Base-by-base conservation (phyloP, 768 basidiomycete genomes). In the Suillus paluster region DNA sequence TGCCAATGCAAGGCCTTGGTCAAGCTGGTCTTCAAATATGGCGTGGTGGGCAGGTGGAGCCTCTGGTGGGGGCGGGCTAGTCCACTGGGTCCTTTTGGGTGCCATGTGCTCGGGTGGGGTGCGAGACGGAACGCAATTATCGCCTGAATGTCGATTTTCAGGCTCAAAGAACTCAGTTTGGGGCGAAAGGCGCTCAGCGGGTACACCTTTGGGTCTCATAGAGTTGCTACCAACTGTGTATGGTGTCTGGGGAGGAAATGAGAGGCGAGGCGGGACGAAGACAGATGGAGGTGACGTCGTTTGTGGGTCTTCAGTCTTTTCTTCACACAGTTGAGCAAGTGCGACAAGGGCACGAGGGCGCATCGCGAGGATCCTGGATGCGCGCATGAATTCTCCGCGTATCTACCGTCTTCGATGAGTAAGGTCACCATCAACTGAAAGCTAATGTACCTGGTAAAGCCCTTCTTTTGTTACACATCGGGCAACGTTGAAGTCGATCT, bases 381-480 rank as follows among this genome's bases (percentile, higher is more conserved):
- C 97, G 39, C 97, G 90, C 94, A 97, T 97, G 74, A 99, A 97
- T 78, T 99, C 97, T 10, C 97, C 96, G 15, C 97, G 95, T 70
- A 99, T 95, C 96, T 98, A 67, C 9, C 49, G 10, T 19, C 11
- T 10, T 4, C 9, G 19, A n/a, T 58, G 21, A 58, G 36, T n/a
- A 68, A n/a, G 8, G 10, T 55, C 34, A 54, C 34, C 58, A 42
- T 17, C 23, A 36, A 30, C 21, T 41, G 19, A 41, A 60, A 44
- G 10, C 25, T 5, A 12, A 42, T 25, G 68, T 70, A 96, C 96
- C 45, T 93, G 94, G 70, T 97, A 98, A 59, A 99, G 81, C 3
- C 97, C 97, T 73, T 99, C 97, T 70, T 90, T 91, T 19, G 97
- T 98, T 21, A 99, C 97, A 67, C 96, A 99, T 67, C 97, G 85